Base-by-base conservation (phyloP, 169 alveolate species). In the Plasmodium vivax region DNA sequence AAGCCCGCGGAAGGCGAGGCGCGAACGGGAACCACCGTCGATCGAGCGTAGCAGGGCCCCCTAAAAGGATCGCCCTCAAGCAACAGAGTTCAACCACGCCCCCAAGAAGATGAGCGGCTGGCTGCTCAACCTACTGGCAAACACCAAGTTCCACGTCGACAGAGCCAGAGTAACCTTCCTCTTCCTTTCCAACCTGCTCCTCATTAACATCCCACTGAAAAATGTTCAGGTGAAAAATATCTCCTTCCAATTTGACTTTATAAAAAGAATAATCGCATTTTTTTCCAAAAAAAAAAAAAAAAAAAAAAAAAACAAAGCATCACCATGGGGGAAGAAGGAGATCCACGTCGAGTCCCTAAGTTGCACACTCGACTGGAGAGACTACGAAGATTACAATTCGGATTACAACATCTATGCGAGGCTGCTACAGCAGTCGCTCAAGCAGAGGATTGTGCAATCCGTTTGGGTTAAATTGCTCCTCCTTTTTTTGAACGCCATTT, bases 171-270 rank as follows among this genome's bases (percentile, higher is more conserved):
- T 87, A 30, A 36, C 72, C 27, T 38, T 87, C 51, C 10, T 87
- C 16, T 87, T 51, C 19, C 14, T 87, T 74, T 51, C 41, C 82
- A 54, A 74, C 77, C 43, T 87, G 2, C 43, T 87, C 8, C 51
- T 87, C 32, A 54, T 47, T 54, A 87, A 87, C 43, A 32, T 87
- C 5, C 93, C 93, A 54, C 6, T 87, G 62, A 87, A 87, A 87
- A 87, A 71, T 6, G 45, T 87, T 19, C 54, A 51, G 19, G 62
- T 87, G 68, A 74, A 74, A 77, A 79, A 87, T 36, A 87, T 87
- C 32, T 23, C 47, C 30, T 75, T 87, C 47, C 36, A 45, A 56
- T 75, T 68, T 32, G 79, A 87, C 23, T 87, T 87, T n/a, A 23
- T 87, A 41, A 87, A 75, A 75, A 30, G 34, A 79, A 16, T 71